Evolutionary conservation across 495 filamentous ascomycete species (phyloP).

Genomic region (Lophiostoma macrostomum): DNA sequence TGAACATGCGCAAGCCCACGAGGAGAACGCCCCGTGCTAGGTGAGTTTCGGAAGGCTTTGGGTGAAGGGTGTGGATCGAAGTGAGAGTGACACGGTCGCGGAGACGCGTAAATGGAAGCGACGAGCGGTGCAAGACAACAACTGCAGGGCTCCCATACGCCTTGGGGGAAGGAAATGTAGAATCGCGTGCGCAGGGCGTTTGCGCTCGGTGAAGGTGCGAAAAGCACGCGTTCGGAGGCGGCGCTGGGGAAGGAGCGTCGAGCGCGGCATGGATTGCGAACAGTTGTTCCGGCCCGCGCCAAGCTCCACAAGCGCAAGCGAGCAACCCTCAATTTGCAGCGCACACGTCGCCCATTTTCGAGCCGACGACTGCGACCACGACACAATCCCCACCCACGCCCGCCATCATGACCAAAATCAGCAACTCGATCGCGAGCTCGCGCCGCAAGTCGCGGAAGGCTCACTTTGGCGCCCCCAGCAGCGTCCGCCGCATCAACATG

Average conservation of each 20-base stretch:
- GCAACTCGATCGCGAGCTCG: conserved; percentile 48
- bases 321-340: conserved; percentile 16
- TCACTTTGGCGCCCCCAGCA: conserved; percentile 90
- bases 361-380: conserved; percentile 19
- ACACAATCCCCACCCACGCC: conserved; percentile 17
- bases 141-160: no score
- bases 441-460: conserved; percentile 97
- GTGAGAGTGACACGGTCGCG: not conserved
- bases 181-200: not conserved
- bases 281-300: no score
- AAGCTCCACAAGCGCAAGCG: conserved; percentile 22
- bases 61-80: not conserved
- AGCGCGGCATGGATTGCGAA: no score
- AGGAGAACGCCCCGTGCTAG: not conserved
- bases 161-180: not conserved
- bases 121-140: no score
- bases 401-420: conserved; percentile 56
- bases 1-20: not conserved
- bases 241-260: not conserved
- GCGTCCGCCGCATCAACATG: conserved; percentile 89
- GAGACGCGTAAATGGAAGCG: no score
- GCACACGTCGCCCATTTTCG: conserved; percentile 18
- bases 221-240: no score
- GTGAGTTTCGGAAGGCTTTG: not conserved
- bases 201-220: not conserved